Conservation (phyloP, 1,284 basidiomycete species). For the Trametes polyzona region DNA sequence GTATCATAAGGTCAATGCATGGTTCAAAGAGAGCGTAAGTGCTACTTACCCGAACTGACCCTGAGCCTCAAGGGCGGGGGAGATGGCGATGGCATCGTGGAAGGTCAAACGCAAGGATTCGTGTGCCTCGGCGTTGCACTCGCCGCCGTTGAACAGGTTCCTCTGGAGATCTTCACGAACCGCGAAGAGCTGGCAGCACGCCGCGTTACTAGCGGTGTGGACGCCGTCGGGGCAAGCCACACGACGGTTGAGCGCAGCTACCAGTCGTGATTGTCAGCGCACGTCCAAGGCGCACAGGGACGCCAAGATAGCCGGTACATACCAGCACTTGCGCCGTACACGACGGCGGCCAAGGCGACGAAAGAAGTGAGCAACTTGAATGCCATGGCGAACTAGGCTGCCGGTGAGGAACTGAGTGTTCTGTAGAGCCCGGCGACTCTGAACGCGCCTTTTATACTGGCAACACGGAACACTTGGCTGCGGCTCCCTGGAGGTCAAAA, state of each 20-base stretch:
- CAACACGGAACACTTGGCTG: background rate
- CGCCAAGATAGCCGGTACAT: background rate
- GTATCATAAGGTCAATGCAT: background rate
- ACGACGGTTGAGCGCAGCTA: conserved; percentile 24
- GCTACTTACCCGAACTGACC: conserved; percentile 24
- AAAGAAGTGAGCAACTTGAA: conserved; percentile 22
- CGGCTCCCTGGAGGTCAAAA: background rate
- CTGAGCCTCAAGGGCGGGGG: conserved; percentile 19
- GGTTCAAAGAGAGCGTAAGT: conserved; percentile 22
- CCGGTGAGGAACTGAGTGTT: conserved; percentile 1
- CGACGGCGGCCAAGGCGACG: conserved; percentile 15
- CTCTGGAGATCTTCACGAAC: conserved; percentile 41
- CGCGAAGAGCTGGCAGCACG: conserved; percentile 44
- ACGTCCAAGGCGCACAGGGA: background rate
- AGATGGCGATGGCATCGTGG: conserved; percentile 37
- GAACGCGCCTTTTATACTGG: conserved; percentile 9
- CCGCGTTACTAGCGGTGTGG: conserved; percentile 40
- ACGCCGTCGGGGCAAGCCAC: conserved; percentile 29
- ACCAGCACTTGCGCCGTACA: conserved; percentile 19
- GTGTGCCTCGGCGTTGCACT: conserved; percentile 34
- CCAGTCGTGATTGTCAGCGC: background rate
- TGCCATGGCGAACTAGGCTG: conserved; percentile 9
- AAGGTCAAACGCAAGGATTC: conserved; percentile 37
- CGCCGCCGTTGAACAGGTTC: conserved; percentile 39
- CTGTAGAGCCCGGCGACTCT: background rate